Evolutionary conservation across 1,284 basidiomycete genomes (phyloP).

Genomic region (Schizophyllum commune): DNA sequence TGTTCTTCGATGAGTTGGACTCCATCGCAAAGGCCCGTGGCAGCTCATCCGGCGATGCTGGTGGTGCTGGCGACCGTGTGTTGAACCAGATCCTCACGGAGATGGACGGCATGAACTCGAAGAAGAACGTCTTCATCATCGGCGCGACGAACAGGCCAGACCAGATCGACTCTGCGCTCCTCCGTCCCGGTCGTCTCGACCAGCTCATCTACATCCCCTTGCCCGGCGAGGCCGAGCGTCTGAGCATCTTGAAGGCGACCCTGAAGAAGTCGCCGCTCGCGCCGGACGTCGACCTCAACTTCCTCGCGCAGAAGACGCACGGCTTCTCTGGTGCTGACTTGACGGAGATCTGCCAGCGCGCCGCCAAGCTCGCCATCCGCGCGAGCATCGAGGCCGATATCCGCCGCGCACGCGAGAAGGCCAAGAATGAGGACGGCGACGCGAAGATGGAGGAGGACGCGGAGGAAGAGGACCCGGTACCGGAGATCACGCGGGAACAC

Average conservation of each 20-base stretch:
- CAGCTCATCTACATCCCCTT: constrained; percentile 91
- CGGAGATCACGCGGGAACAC: constrained; percentile 87
- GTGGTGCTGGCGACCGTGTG: constrained; percentile 95
- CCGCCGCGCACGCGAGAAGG: constrained; percentile 72
- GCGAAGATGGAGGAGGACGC: constrained; percentile 75
- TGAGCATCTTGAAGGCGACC: constrained; percentile 87
- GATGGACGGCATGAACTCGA: constrained; percentile 99
- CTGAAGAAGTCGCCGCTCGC: constrained; percentile 93
- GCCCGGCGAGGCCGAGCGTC: constrained; percentile 87
- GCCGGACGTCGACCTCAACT: constrained; percentile 78
- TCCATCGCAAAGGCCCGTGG: constrained; percentile 98
- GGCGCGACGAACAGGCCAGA: constrained; percentile 99
- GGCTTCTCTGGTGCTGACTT: constrained; percentile 99
- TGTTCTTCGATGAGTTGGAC: constrained; percentile 99
- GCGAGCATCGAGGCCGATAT: constrained; percentile 95
- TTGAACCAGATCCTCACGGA: constrained; percentile 97
- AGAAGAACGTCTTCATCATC: constrained; percentile 99
- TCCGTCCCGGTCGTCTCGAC: constrained; percentile 98
- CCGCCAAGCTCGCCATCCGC: constrained; percentile 94
- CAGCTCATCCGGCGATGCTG: constrained; percentile 76
- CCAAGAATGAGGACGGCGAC: constrained; percentile 55
- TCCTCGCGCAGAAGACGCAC: constrained; percentile 91
- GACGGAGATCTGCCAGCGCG: constrained; percentile 97
- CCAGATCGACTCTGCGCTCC: constrained; percentile 93
- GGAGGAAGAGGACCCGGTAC: constrained; percentile 89